A percentile compares a stretch with the other conserved stretches of the same genome.
Conservation (phyloP, 2,329 filamentous ascomycete genomes). For the Venturia oleaginea region DNA sequence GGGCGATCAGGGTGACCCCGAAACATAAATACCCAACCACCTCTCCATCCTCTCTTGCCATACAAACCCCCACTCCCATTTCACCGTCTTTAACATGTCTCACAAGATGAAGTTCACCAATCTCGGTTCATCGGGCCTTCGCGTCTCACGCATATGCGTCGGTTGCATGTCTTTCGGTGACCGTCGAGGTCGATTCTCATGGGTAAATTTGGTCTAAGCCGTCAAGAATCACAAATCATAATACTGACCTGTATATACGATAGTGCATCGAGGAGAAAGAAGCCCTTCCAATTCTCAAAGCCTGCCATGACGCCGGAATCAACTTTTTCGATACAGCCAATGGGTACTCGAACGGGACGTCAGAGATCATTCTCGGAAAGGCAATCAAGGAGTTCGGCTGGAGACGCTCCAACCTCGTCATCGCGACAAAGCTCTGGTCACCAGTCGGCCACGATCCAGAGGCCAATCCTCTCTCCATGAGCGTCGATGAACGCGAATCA, state of each 20-base stretch:
- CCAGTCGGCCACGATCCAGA: conserved; percentile 36
- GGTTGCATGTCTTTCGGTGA: not conserved
- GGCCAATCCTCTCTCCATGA: conserved; percentile 22
- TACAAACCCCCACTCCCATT: no score
- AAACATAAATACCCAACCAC: no score
- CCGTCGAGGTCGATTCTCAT: conserved; percentile 31
- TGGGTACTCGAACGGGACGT: conserved; percentile 47
- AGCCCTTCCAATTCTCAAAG: conserved; percentile 27
- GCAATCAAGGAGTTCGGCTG: conserved; percentile 52
- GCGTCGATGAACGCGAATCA: not conserved
- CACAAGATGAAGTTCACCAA: not conserved
- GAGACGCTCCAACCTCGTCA: conserved; percentile 47
- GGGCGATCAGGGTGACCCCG: no score
- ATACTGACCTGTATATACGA: not conserved
- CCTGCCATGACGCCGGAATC: conserved; percentile 32
- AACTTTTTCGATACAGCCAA: conserved; percentile 41
- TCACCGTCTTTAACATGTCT: not conserved
- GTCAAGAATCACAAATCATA: not conserved
- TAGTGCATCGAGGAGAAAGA: conserved; percentile 24
- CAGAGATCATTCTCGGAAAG: conserved; percentile 47
- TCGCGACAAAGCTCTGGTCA: conserved; percentile 48
- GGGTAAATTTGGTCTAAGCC: conserved; percentile 23
- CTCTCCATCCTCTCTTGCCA: no score
- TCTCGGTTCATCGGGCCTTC: not conserved
- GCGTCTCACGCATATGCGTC: not conserved